These are phyloP conservation scores for Suillus luteus DNA, from an alignment of 768 basidiomycete species.

Conservation along the genomic window DNA sequence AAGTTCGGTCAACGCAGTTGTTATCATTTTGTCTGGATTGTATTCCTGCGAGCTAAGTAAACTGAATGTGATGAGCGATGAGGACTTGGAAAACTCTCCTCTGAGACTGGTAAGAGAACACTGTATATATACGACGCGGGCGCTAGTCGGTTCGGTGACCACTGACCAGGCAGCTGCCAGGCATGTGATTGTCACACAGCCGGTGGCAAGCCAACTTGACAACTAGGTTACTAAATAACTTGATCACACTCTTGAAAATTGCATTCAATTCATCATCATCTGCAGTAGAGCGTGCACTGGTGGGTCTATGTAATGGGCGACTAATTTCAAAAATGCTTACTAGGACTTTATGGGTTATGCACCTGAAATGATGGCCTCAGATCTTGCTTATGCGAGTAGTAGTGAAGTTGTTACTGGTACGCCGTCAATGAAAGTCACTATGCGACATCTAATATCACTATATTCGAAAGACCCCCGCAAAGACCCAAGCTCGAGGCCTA, in stretches of 20 bases:
- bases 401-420: background rate
- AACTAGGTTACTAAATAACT: too few species aligned
- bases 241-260: too few species aligned
- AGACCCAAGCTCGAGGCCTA: too few species aligned
- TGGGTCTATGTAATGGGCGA: background rate
- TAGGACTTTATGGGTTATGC: background rate
- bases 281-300: background rate
- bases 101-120: background rate
- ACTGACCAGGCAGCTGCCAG: background rate
- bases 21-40: constrained; percentile 34
- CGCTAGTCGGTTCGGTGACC: background rate
- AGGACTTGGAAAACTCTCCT: too few species aligned
- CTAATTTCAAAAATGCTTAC: background rate
- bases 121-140: background rate
- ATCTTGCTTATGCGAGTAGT: background rate
- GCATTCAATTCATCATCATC: background rate
- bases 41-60: background rate
- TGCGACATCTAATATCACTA: background rate
- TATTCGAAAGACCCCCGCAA: background rate
- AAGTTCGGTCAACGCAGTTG: constrained; percentile 63
- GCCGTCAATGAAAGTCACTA: background rate
- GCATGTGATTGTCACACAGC: constrained; percentile 4
- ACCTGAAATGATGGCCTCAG: background rate
- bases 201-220: background rate
- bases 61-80: background rate